These are phyloP conservation scores for Fusarium pilosicola DNA, from an alignment of 2,329 filamentous ascomycete species.

Conservation along the genomic window DNA sequence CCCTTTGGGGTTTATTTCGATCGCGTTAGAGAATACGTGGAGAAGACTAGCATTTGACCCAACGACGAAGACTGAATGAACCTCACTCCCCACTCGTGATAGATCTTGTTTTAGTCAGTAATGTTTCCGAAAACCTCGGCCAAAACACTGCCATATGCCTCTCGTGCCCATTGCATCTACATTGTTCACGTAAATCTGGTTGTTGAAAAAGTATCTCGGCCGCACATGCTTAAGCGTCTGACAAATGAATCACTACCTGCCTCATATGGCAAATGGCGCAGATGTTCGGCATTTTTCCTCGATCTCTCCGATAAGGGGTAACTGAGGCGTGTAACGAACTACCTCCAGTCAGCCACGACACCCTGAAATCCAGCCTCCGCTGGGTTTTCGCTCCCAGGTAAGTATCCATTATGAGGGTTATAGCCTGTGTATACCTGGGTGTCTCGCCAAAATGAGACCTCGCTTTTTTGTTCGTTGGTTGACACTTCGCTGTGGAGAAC, in stretches of 20 bases:
- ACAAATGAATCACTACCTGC: neutral
- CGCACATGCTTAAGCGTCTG: slow-evolving; percentile 3
- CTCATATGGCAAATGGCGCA: neutral
- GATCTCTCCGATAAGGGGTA: neutral
- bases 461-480: neutral
- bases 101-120: slow-evolving; percentile 2
- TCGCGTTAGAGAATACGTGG: neutral
- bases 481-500: neutral
- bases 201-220: neutral
- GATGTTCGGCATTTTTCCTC: neutral
- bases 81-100: slow-evolving; percentile 11
- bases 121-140: slow-evolving; percentile 18
- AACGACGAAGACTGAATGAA: neutral
- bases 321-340: neutral
- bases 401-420: neutral
- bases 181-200: neutral
- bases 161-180: neutral
- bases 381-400: neutral
- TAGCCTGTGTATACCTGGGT: neutral
- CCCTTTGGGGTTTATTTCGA: neutral
- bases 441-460: neutral
- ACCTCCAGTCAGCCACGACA: neutral
- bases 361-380: neutral
- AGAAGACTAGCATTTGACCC: neutral
- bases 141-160: neutral